Conservation (phyloP, 2,329 filamentous ascomycete species). For the Cladorrhinum sp. region DNA sequence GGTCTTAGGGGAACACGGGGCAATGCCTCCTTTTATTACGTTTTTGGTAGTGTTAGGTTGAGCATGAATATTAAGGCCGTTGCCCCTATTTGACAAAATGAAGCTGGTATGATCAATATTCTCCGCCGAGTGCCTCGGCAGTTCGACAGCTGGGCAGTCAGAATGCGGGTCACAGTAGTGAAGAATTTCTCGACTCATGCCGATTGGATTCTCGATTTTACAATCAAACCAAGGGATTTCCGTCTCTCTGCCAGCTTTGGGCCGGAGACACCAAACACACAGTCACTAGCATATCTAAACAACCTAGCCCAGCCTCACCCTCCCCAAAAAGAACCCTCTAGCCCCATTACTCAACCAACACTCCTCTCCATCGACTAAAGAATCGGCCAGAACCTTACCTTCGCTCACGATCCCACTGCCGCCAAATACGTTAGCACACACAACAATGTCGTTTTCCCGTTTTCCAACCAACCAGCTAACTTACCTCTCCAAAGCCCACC, state of each 20-base stretch:
- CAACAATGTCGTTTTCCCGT: not conserved
- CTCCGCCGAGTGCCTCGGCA: too few relatives aligned
- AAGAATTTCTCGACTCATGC: too few relatives aligned
- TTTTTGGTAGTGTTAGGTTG: not conserved
- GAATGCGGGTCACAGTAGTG: too few relatives aligned
- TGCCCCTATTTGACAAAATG: too few relatives aligned
- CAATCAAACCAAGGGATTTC: too few relatives aligned
- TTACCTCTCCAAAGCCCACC: slow-evolving; percentile 74
- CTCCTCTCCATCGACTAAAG: slow-evolving; percentile 67
- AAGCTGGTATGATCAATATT: too few relatives aligned
- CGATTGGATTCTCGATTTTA: too few relatives aligned
- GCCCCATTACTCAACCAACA: slow-evolving; percentile 90
- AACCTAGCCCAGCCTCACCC: slow-evolving; percentile 31
- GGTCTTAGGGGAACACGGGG: not conserved
- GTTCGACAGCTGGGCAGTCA: too few relatives aligned
- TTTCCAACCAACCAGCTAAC: slow-evolving; percentile 26
- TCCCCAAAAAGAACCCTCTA: slow-evolving; percentile 66
- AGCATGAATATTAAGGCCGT: not conserved
- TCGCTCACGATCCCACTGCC: slow-evolving; percentile 61
- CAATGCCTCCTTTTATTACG: not conserved
- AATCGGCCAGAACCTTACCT: slow-evolving; percentile 55
- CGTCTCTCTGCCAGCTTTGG: not conserved
- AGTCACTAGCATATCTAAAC: not conserved
- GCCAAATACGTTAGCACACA: slow-evolving; percentile 1
- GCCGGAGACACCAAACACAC: not conserved